Conservation (phyloP, 2,329 filamentous ascomycete species). For the Catunica adiposa region DNA sequence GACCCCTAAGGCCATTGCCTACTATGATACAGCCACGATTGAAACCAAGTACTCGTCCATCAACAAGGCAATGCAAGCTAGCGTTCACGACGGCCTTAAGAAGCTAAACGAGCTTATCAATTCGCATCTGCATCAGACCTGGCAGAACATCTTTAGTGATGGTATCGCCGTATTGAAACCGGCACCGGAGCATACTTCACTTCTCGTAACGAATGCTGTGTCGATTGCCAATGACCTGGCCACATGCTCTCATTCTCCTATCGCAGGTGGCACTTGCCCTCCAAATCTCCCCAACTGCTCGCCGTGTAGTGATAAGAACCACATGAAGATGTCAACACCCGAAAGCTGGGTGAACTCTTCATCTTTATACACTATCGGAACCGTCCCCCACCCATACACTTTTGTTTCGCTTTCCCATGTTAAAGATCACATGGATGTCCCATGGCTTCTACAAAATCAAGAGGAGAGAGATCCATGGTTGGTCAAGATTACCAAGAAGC, state of each 20-base stretch:
- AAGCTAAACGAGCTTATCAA: slow-evolving; percentile 62
- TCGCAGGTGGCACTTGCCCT: slow-evolving; percentile 57
- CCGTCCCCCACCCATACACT: slow-evolving; percentile 84
- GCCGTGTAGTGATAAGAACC: slow-evolving; percentile 50
- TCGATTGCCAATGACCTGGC: slow-evolving; percentile 60
- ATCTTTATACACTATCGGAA: slow-evolving; percentile 63
- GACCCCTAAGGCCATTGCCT: slow-evolving; percentile 52
- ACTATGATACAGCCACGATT: slow-evolving; percentile 52
- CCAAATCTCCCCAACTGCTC: slow-evolving; percentile 62
- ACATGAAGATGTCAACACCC: slow-evolving; percentile 50
- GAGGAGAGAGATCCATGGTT: slow-evolving; percentile 69
- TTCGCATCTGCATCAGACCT: slow-evolving; percentile 68
- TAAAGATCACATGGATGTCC: slow-evolving; percentile 41
- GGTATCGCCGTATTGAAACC: slow-evolving; percentile 76
- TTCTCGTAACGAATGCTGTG: slow-evolving; percentile 51
- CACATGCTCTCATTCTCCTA: slow-evolving; percentile 55
- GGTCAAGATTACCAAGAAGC: slow-evolving; percentile 47
- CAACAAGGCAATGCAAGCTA: slow-evolving; percentile 40
- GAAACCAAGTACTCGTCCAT: slow-evolving; percentile 50
- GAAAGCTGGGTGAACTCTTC: slow-evolving; percentile 55
- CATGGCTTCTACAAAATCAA: slow-evolving; percentile 45
- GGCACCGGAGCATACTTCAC: slow-evolving; percentile 55
- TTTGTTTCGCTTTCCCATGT: slow-evolving; percentile 50
- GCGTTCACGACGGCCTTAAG: slow-evolving; percentile 42
- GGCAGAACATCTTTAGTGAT: slow-evolving; percentile 60